These are phyloP conservation scores for Rhexocercosporidium sp. DNA, from an alignment of 2,329 filamentous ascomycete species.

Conservation along the genomic window DNA sequence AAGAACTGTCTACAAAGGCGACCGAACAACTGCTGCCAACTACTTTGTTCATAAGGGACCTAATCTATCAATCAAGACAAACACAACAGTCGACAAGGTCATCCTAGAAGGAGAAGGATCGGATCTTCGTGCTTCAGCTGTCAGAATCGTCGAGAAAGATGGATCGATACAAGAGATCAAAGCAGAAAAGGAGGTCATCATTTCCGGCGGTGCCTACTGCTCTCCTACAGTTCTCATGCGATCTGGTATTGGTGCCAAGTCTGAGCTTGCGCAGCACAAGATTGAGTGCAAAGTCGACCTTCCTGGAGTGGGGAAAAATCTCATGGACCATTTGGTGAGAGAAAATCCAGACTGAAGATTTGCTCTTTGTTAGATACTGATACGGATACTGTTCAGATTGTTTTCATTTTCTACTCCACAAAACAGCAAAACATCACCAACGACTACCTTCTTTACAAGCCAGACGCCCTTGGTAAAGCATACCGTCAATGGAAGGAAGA, in stretches of 20 bases:
- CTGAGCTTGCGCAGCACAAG: conserved; percentile 46
- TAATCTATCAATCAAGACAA: conserved; percentile 49
- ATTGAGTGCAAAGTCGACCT: conserved; percentile 61
- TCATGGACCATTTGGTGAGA: conserved; percentile 59
- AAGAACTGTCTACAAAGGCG: conserved; percentile 57
- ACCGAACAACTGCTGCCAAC: conserved; percentile 58
- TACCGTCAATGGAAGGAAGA: conserved; percentile 62
- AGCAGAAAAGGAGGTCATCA: conserved; percentile 53
- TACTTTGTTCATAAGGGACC: conserved; percentile 50
- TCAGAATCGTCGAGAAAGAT: conserved; percentile 49
- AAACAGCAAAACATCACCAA: conserved; percentile 56
- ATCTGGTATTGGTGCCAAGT: conserved; percentile 50
- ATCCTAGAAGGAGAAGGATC: conserved; percentile 47
- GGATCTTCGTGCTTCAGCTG: conserved; percentile 51
- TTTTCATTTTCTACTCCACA: conserved; percentile 67
- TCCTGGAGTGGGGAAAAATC: conserved; percentile 66
- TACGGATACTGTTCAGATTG: conserved; percentile 46
- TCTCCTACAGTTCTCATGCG: conserved; percentile 54
- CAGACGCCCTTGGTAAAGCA: conserved; percentile 54
- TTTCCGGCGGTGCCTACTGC: conserved; percentile 54
- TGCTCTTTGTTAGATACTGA: conserved; percentile 13
- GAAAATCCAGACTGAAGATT: not conserved
- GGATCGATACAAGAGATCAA: conserved; percentile 47
- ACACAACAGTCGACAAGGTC: conserved; percentile 58
- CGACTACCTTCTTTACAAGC: conserved; percentile 62